These are phyloP conservation scores for Zizania latifolia DNA, from an alignment of 176 grass and related monocot genomes.

Conservation along the genomic window DNA sequence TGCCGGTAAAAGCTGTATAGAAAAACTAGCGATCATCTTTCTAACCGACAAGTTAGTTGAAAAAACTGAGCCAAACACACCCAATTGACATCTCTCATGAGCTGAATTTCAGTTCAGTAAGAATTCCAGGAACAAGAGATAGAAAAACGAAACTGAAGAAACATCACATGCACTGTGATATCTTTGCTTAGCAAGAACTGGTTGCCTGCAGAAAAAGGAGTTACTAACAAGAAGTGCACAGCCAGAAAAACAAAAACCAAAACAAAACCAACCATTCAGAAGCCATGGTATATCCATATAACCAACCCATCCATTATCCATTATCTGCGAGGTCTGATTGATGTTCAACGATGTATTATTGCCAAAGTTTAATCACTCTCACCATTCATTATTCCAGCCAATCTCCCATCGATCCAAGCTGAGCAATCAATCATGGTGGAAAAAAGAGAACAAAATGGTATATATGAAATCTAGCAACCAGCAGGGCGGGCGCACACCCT, in stretches of 20 bases:
- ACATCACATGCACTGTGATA: background rate
- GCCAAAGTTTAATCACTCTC: background rate
- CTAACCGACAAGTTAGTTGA: too few species aligned
- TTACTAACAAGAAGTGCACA: background rate
- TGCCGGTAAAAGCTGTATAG: too few species aligned
- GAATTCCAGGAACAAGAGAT: background rate
- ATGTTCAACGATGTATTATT: conserved; percentile 35
- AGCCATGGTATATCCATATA: conserved; percentile 25
- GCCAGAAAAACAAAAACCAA: background rate
- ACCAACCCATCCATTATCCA: conserved; percentile 32
- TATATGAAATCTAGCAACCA: conserved; percentile 37
- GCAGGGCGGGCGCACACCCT: conserved; percentile 50
- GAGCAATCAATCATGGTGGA: conserved; percentile 22
- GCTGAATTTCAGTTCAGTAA: background rate
- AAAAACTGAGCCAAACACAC: too few species aligned
- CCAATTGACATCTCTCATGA: background rate
- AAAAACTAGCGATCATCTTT: too few species aligned
- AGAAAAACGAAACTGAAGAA: background rate
- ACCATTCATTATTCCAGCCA: conserved; percentile 50
- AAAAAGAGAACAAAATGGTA: conserved; percentile 32
- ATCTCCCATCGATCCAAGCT: conserved; percentile 45
- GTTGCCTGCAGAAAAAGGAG: background rate
- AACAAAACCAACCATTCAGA: background rate
- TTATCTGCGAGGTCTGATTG: background rate
- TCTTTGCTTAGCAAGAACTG: background rate